Evolutionary conservation across 306 rosid genomes (phyloP).

Genomic region (Heteromeles arbutifolia): DNA sequence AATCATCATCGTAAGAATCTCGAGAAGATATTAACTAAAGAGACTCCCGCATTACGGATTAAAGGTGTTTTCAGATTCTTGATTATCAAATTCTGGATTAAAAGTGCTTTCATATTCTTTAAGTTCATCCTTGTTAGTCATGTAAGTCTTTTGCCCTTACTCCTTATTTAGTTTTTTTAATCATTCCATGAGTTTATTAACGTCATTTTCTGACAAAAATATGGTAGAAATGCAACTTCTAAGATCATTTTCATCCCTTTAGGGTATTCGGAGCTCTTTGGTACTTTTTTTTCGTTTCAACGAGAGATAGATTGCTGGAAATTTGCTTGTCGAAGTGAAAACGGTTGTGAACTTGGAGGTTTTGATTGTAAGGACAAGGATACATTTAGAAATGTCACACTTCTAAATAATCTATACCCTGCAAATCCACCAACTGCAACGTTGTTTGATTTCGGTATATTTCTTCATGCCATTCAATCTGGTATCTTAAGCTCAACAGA

Average conservation of each 20-base stretch:
- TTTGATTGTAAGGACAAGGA: background rate
- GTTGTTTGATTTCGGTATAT: conserved; percentile 18
- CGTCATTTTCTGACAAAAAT: too few relatives aligned
- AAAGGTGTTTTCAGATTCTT: too few relatives aligned
- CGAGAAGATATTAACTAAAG: too few relatives aligned
- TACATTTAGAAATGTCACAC: background rate
- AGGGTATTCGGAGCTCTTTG: conserved; percentile 24
- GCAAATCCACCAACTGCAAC: background rate
- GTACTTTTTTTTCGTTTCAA: conserved; percentile 18
- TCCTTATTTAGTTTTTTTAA: too few relatives aligned
- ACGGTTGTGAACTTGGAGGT: background rate
- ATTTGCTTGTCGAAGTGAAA: background rate
- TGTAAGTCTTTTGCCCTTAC: too few relatives aligned
- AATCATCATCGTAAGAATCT: too few relatives aligned
- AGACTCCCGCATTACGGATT: too few relatives aligned
- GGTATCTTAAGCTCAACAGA: conserved; percentile 11
- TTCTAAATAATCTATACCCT: background rate
- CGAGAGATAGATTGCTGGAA: conserved; percentile 15
- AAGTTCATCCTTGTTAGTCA: too few relatives aligned
- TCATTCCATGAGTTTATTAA: too few relatives aligned
- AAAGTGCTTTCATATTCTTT: too few relatives aligned
- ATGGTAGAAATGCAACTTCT: too few relatives aligned
- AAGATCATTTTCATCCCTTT: background rate
- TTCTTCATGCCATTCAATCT: conserved; percentile 11
- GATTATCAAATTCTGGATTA: too few relatives aligned